Evolutionary conservation across 2,329 filamentous ascomycete genomes (phyloP), one percentile per base, ranked within the genome.

Genomic region (Sporothrix sp.): DNA sequence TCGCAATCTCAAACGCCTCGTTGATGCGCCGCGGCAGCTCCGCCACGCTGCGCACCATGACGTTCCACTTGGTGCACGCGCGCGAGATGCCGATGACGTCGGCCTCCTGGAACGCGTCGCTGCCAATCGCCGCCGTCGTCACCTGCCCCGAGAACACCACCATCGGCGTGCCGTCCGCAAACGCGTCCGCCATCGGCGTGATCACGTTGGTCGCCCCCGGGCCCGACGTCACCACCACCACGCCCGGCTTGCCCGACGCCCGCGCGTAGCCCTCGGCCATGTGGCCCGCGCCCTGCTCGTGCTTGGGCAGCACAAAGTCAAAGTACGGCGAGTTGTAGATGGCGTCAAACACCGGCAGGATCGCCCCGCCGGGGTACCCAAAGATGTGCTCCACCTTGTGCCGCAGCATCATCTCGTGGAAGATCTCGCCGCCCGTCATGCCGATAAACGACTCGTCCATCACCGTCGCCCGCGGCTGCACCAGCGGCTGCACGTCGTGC

Each of bases 241-340:
- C 93, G 64, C 93, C 93, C 52, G 90, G 89, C 71, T 89, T 90
- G 60, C 93, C 93, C 48, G 85, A 91, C 52, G 89, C 91, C 61
- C 93, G 84, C 51, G 93, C 93, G 66, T 97, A 97, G 48, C 93
- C 93, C 70, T 97, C 85, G 14, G 93, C 93, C 93, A 97, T 98
- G 71, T 98, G 93, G 57, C 93, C 93, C 52, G 93, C 93, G 58
- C 93, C 93, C 71, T 98, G 93, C 72, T 97, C 93, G 71, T 98
- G 93, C 69, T 87, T 82, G 27, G 93, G 93, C 8, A 97, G 81
- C 67, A 97, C 82, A 65, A 98, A 97, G 56, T 96, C 84, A 72
- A 97, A 95, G 70, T 96, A 85, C 73, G 86, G 82, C 52, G 91
- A 97, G 74, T 96, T 95, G 78, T 95, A 95, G 65, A 98, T 97